Evolutionary conservation across 805 yeast genomes (phyloP), one percentile per base, ranked within the genome.

Genomic region (Spathaspora gorwiae): DNA sequence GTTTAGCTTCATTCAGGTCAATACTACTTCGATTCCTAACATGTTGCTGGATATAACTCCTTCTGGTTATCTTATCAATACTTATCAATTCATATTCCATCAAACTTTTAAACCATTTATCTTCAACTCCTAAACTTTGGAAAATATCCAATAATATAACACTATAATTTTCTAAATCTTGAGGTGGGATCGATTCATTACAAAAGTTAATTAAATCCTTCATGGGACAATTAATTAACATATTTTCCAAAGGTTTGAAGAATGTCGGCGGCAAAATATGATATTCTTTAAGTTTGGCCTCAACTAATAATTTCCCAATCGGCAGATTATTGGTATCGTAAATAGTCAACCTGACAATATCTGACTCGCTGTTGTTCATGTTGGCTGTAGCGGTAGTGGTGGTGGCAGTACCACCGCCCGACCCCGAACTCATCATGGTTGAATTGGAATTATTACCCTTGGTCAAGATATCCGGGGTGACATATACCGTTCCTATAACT

Each of bases 31-130:
- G 45, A n/a, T 60, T 60, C 27, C 61, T 55, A 39, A 60, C 64
- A 29, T 29, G 32, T n/a, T 57, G 57, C 24, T 19, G 24, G 5
- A 19, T 19, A 44, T 75, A 66, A 47, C 70, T 67, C 42, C 70
- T 73, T 35, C 78, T 56, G 2, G 78, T 73, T 42, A 68, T 57
- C 13, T 66, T 62, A 52, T 75, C 81, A 9, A 76, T 68, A 34
- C 72, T 66, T 10, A 68, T 62, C 37, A 89, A 68, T 59, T 90
- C 97, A 14, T 67, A 72, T 31, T 82, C 83, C 62, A 87, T 80
- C 46, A 90, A 65, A 0, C 81, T 73, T 45, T 75, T 73, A 51
- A 92, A 80, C 90, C 95, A 90, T 14, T 76, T 79, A 36, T 81
- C 78, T 52, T 86, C 94, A 40, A 72, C 72, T 7, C 80, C 80